Percentiles rank a stretch among this genome's conserved stretches.
These are phyloP conservation scores for Kalanchoe fedtschenkoi DNA, from an alignment of 164 flowering plant genomes.

Conservation along the genomic window DNA sequence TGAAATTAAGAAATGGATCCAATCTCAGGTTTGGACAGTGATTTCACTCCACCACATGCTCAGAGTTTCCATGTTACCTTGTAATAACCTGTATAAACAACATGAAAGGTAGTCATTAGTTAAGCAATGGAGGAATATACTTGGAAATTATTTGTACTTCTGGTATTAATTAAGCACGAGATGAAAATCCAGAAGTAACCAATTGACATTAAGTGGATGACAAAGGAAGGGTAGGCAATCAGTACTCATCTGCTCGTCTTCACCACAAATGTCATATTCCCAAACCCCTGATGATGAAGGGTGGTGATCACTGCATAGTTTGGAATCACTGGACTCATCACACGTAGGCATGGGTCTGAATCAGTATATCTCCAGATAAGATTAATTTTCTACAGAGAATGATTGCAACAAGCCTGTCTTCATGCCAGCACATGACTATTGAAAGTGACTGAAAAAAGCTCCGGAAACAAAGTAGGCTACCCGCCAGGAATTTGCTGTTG, in stretches of 20 bases:
- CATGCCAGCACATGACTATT: background rate
- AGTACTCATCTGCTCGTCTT: background rate
- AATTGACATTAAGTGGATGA: background rate
- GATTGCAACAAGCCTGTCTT: background rate
- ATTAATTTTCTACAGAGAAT: background rate
- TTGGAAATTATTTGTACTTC: background rate
- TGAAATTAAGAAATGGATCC: background rate
- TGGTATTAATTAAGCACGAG: background rate
- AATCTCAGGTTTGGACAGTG: background rate
- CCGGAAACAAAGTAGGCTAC: background rate
- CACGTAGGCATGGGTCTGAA: background rate
- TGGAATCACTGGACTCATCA: background rate
- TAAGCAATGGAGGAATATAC: background rate
- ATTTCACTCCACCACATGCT: background rate
- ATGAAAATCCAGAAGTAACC: background rate
- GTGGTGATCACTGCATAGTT: background rate
- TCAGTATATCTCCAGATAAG: background rate
- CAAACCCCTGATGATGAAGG: background rate
- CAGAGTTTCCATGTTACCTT: background rate
- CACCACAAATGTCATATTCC: conserved; percentile 5
- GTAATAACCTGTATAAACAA: background rate
- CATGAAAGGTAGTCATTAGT: background rate
- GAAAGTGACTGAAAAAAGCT: background rate
- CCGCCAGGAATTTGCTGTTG: background rate
- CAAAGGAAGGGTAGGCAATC: background rate